Percentiles rank a stretch among this genome's conserved stretches.
phyloP scores from a whole-genome alignment of 148 eudicot species.

The Camellia sinensis region DNA sequence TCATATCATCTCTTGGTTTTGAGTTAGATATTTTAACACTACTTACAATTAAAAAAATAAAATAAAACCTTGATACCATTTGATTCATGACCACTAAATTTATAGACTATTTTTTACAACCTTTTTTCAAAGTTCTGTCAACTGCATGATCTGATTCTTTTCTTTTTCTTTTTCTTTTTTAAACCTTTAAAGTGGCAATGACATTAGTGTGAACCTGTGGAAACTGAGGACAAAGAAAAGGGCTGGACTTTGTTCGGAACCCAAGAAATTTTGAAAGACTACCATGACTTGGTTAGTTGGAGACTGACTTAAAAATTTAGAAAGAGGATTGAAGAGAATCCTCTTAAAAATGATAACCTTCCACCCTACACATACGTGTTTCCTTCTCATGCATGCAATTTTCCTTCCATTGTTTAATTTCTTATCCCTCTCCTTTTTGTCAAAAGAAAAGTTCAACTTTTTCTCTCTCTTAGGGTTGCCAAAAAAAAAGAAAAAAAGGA shows the following conservation, averaged over 20 bases:
- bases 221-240: background rate
- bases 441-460: conserved; percentile 13
- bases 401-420: conserved; percentile 3
- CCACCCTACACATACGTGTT: conserved; percentile 64
- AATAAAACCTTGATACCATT: background rate
- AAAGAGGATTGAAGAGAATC: conserved; percentile 1
- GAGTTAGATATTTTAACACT: too few species aligned
- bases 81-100: background rate
- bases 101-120: background rate
- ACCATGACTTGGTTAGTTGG: conserved; percentile 7
- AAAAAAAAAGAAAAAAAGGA: too few species aligned
- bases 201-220: background rate
- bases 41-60: too few species aligned
- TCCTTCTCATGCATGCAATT: conserved; percentile 13
- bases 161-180: background rate
- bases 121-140: background rate
- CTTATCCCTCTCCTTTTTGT: background rate
- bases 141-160: background rate
- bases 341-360: conserved; percentile 33
- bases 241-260: background rate
- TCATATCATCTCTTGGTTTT: too few species aligned
- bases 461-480: background rate
- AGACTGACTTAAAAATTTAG: conserved; percentile 15
- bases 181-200: background rate
- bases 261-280: background rate